Evolutionary conservation across 768 basidiomycete genomes (phyloP).

Genomic region (Tulasnella sp.): DNA sequence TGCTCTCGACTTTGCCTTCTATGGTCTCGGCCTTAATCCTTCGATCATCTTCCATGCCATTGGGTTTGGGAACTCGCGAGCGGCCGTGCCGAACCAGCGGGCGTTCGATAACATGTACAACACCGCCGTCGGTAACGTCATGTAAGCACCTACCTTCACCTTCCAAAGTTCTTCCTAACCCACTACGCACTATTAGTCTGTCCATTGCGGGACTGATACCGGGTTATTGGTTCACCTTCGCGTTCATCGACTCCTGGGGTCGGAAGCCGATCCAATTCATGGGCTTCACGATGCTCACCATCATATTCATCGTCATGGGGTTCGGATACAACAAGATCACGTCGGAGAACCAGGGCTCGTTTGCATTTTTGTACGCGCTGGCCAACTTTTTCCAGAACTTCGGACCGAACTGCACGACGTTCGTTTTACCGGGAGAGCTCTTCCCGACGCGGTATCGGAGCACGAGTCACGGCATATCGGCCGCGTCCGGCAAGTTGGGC

Average conservation of each 20-base stretch:
- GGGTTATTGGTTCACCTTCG: slow-evolving; percentile 27
- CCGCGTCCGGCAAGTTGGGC: slow-evolving; percentile 29
- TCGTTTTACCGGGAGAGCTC: slow-evolving; percentile 27
- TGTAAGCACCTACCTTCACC: neutral
- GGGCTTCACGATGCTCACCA: slow-evolving; percentile 24
- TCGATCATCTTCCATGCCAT: slow-evolving; percentile 17
- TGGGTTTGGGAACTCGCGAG: slow-evolving; percentile 23
- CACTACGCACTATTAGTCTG: slow-evolving; percentile 12
- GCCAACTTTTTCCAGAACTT: slow-evolving; percentile 26
- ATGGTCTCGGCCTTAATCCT: slow-evolving; percentile 19
- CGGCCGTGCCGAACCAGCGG: slow-evolving; percentile 6
- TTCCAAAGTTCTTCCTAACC: neutral
- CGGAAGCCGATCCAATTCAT: slow-evolving; percentile 28
- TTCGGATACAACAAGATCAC: slow-evolving; percentile 27
- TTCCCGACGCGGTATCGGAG: slow-evolving; percentile 30
- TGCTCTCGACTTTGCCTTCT: slow-evolving; percentile 17
- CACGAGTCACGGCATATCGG: slow-evolving; percentile 28
- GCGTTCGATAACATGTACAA: slow-evolving; percentile 25
- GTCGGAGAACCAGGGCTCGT: slow-evolving; percentile 21
- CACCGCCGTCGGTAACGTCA: slow-evolving; percentile 40
- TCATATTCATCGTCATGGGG: slow-evolving; percentile 22
- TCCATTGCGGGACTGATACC: slow-evolving; percentile 29
- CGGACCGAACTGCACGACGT: slow-evolving; percentile 26
- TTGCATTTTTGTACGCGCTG: slow-evolving; percentile 27
- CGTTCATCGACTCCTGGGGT: slow-evolving; percentile 26